Percentiles rank a stretch among this genome's conserved stretches.
Evolutionary conservation across 2,329 filamentous ascomycete species (phyloP).

Genomic region (Aureobasidium leucospermi): DNA sequence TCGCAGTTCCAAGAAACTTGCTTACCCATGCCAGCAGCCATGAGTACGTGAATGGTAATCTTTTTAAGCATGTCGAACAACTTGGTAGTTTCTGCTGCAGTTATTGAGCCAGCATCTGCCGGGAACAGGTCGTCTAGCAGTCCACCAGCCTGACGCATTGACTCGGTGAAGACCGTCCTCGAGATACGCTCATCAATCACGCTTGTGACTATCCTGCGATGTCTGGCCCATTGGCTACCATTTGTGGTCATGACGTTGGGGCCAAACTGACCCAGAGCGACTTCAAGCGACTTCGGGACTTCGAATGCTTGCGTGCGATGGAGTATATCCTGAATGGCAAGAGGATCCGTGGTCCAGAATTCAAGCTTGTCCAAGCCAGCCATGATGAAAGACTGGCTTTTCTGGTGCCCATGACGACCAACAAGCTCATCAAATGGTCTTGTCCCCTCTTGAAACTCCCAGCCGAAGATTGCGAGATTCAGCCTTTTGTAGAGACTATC

Average conservation of each 20-base stretch:
- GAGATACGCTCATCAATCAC: slow-evolving; percentile 30
- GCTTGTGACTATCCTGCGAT: slow-evolving; percentile 26
- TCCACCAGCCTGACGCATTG: not conserved
- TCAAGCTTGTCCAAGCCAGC: not conserved
- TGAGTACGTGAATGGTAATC: not conserved
- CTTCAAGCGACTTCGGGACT: not conserved
- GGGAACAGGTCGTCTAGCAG: not conserved
- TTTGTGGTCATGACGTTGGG: slow-evolving; percentile 22
- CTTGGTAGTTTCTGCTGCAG: not conserved
- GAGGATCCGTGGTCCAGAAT: not conserved
- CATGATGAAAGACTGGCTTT: not conserved
- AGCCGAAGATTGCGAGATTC: not conserved
- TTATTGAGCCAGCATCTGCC: too few species aligned
- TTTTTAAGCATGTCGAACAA: not conserved
- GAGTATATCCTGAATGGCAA: not conserved
- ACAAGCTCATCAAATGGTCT: not conserved
- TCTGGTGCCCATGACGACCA: too few species aligned
- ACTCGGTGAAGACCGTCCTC: slow-evolving; percentile 25
- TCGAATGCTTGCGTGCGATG: not conserved
- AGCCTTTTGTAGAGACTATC: not conserved
- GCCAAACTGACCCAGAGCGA: slow-evolving; percentile 18
- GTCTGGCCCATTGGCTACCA: slow-evolving; percentile 24
- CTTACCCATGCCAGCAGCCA: not conserved
- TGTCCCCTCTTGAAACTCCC: not conserved
- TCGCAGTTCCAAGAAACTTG: not conserved